Percentiles rank a stretch among this genome's conserved stretches.
Evolutionary conservation across 2,329 filamentous ascomycete species (phyloP).

Genomic region (Chaetomiaceae sp.): DNA sequence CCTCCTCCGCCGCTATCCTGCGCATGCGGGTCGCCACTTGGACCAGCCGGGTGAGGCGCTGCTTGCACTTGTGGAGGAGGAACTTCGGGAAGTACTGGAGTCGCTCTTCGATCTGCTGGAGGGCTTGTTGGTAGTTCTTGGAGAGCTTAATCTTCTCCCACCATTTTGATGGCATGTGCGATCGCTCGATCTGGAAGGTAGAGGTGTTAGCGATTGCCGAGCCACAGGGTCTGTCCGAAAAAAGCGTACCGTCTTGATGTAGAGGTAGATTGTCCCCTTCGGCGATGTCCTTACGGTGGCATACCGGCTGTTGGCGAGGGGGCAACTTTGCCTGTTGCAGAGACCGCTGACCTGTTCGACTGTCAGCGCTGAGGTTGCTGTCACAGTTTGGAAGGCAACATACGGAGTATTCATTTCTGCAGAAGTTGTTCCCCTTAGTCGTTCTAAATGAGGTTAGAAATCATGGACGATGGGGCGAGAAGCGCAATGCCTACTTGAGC

Average conservation of each 20-base stretch:
- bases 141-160: conserved; percentile 93
- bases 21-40: conserved; percentile 83
- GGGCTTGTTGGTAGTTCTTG: conserved; percentile 83
- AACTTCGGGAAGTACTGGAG: conserved; percentile 96
- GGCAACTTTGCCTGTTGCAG: conserved; percentile 69
- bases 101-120: conserved; percentile 79
- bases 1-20: conserved; percentile 81
- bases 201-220: conserved; percentile 1
- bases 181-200: conserved; percentile 60
- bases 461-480: background rate
- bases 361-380: background rate
- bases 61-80: conserved; percentile 67
- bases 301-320: conserved; percentile 86
- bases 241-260: conserved; percentile 77
- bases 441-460: conserved; percentile 26
- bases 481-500: conserved; percentile 61
- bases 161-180: conserved; percentile 82
- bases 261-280: conserved; percentile 76
- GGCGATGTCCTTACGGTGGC: conserved; percentile 85
- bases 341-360: conserved; percentile 34
- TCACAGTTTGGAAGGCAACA: background rate
- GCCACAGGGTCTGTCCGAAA: background rate
- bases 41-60: conserved; percentile 84
- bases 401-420: conserved; percentile 84
- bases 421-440: conserved; percentile 86